These are phyloP conservation scores for Annona squamosa DNA, from an alignment of 164 flowering plant genomes.

Conservation along the genomic window DNA sequence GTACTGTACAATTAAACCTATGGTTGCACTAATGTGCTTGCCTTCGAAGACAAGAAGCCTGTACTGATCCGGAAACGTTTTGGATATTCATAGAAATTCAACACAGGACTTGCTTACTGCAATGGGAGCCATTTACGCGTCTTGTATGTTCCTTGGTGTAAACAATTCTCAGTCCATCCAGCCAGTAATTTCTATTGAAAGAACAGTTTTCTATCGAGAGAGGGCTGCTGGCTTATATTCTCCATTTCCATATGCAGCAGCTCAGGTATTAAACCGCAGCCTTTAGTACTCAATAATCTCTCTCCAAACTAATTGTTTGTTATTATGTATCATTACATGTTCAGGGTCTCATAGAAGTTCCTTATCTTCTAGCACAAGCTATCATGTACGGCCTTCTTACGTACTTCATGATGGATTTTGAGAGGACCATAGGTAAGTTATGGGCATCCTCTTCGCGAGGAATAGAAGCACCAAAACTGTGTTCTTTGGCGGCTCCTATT, in stretches of 20 bases:
- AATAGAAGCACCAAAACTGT: not conserved
- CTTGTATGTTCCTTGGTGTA: conserved; percentile 75
- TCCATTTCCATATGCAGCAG: conserved; percentile 68
- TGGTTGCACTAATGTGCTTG: too few relatives aligned
- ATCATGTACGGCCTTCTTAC: conserved; percentile 62
- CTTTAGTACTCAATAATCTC: not conserved
- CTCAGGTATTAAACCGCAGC: conserved; percentile 47
- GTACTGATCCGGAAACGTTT: not conserved
- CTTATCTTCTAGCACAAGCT: conserved; percentile 64
- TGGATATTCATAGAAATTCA: conserved; percentile 36
- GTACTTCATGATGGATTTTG: conserved; percentile 70
- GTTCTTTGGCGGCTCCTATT: not conserved
- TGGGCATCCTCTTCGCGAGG: not conserved
- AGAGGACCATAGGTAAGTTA: conserved; percentile 52
- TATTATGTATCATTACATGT: conserved; percentile 3
- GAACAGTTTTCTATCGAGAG: conserved; percentile 88
- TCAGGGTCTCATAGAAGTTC: conserved; percentile 88
- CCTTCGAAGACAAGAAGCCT: not conserved
- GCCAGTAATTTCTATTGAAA: conserved; percentile 74
- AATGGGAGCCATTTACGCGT: conserved; percentile 77
- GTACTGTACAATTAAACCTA: too few relatives aligned
- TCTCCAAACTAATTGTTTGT: not conserved
- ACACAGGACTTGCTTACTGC: conserved; percentile 37
- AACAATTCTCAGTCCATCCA: conserved; percentile 81
- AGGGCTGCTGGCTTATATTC: conserved; percentile 89